Evolutionary conservation across 2,329 filamentous ascomycete genomes (phyloP), one percentile per base, ranked within the genome.

Genomic region (Camillea tinctor): DNA sequence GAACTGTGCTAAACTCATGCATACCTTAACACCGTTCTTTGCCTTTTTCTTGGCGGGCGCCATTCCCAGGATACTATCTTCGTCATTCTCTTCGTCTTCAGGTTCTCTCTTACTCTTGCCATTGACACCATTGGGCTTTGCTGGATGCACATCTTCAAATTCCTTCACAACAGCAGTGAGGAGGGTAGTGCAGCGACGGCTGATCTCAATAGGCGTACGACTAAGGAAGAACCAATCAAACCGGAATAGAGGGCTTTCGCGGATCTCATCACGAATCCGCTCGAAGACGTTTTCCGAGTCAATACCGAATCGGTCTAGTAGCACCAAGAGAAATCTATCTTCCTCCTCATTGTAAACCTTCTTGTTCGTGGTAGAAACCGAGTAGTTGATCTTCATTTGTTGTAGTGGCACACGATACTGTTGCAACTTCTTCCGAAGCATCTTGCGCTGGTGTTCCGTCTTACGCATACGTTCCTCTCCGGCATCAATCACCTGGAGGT

Each of bases 181-280:
- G 56, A 99, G 84, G 1, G 96, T 99, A 30, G 91, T 96, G 79
- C 95, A 98, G 56, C 96, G 87, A 69, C 95, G 88, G 63, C 92
- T 90, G 68, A 99, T 90, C 77, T 99, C 95, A 54, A 93, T 88
- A 0, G 95, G 92, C 3, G 94, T 99, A 52, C 95, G 87, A 74
- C 92, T 96, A 49, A 99, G 84, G 82, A 99, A 97, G 80, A 99
- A 99, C 96, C 96, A 99, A 74, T 99, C 95, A 71, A 99, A 99
- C 48, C 95, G 88, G 84, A 99, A 99, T 3, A 99, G 81, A 9
- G 95, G 93, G 59, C 90, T 94, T 66, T 97, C 93, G 36, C 93
- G 90, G 66, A 99, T 97, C 74, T 98, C 95, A 66, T 98, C 94
- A n/a, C 95, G 89, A 72, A 99, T 97, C 74, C 88, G 89, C 69